phyloP scores from a whole-genome alignment of 1,284 basidiomycete genomes.

The Sphagnurus paluster region DNA sequence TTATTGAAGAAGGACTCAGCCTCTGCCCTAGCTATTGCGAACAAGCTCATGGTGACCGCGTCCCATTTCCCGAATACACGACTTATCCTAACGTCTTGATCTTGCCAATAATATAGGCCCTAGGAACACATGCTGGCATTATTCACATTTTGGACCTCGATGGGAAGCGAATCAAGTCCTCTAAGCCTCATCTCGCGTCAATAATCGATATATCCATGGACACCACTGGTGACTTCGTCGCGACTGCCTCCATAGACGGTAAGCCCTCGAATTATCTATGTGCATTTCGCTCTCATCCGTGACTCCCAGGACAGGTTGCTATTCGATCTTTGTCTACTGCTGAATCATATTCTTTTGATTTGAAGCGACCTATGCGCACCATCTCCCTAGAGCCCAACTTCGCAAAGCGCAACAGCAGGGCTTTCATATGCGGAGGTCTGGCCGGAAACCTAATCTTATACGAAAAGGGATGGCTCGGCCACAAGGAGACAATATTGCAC shows the following conservation, averaged over 20 bases:
- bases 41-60: constrained; percentile 77
- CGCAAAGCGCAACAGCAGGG: constrained; percentile 76
- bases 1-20: constrained; percentile 89
- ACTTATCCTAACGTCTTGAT: neutral
- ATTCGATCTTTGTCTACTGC: constrained; percentile 83
- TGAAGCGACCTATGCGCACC: constrained; percentile 90
- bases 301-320: constrained; percentile 76
- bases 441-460: constrained; percentile 83
- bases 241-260: constrained; percentile 95
- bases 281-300: constrained; percentile 14
- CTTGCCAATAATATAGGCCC: constrained; percentile 48
- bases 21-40: constrained; percentile 79
- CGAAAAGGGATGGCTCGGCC: constrained; percentile 97
- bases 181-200: constrained; percentile 90
- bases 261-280: constrained; percentile 25
- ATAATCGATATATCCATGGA: constrained; percentile 88
- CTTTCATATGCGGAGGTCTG: constrained; percentile 93
- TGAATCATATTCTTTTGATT: constrained; percentile 88
- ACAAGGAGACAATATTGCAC: constrained; percentile 88
- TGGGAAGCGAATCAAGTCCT: constrained; percentile 87
- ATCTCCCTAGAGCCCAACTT: constrained; percentile 93
- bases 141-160: constrained; percentile 84
- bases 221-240: constrained; percentile 85
- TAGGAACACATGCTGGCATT: constrained; percentile 92
- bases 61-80: too few relatives aligned